Evolutionary conservation across 2,329 filamentous ascomycete genomes (phyloP), one percentile per base, ranked within the genome.

Genomic region (Neofusicoccum cordaticola): DNA sequence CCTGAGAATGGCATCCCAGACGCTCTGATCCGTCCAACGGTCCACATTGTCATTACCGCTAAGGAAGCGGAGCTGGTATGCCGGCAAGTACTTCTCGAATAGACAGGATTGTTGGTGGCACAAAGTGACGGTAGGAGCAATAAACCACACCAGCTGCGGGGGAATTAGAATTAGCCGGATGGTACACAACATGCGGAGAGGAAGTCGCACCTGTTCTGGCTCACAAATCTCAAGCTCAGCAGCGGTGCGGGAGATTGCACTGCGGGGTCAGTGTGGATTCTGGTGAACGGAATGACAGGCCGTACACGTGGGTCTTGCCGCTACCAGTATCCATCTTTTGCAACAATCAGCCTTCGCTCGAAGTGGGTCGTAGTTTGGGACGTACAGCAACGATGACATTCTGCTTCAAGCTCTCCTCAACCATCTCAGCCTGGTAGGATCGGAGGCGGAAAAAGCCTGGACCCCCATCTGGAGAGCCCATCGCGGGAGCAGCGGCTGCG

Each of bases 31-130:
- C 0, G 85, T 87, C 92, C 93, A 97, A 39, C 86, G 84, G 17
- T 95, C 87, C 1, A 93, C 82, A 50, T 86, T 85, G 67, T 92
- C 88, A 13, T 83, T 78, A 11, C 93, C 90, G 11, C 83, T 88
- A 17, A 96, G 80, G 1, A 90, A 74, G 65, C 85, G 86, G 41
- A 87, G 82, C 22, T 86, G 82, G 39, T 86, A 83, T 0, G 81
- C 81, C 1, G 80, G 77, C 4, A 82, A 66, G 35, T 76, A 68
- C 17, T 68, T 67, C 42, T 69, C 62, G 27, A 82, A 73, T 0
- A 76, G 71, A 2, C 70, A 66, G 65, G 74, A 68, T 63, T 83
- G 81, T 66, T 83, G 81, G 50, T 79, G 71, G 65, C 80, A 80
- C n/a, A 83, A 69, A 1, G 79, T 71, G 15, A 81, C 77, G 2